These are phyloP conservation scores for Fusarium pseudograminearum DNA, from an alignment of 2,329 filamentous ascomycete genomes.

Conservation along the genomic window DNA sequence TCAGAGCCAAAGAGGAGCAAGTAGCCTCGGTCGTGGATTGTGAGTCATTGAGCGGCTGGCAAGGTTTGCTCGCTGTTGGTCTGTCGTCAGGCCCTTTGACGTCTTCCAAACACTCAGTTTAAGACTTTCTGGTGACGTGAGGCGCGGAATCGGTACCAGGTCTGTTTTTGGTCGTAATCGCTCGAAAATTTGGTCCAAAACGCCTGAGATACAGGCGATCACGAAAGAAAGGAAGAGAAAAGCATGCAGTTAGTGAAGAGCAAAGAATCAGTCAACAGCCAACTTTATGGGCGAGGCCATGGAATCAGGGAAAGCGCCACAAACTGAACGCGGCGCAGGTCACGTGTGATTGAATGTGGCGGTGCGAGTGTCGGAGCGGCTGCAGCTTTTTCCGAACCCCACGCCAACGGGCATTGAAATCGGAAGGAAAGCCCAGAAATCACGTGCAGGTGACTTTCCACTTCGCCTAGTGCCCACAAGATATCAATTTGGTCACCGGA, in stretches of 20 bases:
- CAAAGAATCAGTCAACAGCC: constrained; percentile 46
- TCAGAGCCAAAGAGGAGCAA: constrained; percentile 42
- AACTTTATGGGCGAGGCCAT: constrained; percentile 45
- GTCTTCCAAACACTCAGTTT: constrained; percentile 33
- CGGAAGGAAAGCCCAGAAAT: constrained; percentile 17
- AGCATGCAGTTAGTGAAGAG: constrained; percentile 41
- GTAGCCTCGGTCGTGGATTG: constrained; percentile 40
- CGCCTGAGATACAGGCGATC: constrained; percentile 41
- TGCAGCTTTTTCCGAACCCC: constrained; percentile 32
- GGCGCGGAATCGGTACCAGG: constrained; percentile 44
- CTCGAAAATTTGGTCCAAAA: constrained; percentile 40
- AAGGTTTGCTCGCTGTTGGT: constrained; percentile 29
- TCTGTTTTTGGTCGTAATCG: constrained; percentile 36
- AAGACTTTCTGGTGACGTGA: constrained; percentile 31
- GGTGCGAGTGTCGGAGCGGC: constrained; percentile 28
- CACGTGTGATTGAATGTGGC: constrained; percentile 31
- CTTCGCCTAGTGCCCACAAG: constrained; percentile 49
- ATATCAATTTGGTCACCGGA: constrained; percentile 16
- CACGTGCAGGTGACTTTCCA: constrained; percentile 1
- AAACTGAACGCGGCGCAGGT: constrained; percentile 21
- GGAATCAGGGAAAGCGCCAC: constrained; percentile 47
- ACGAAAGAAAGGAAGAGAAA: constrained; percentile 39
- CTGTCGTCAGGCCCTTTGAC: constrained; percentile 42
- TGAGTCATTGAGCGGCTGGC: constrained; percentile 47
- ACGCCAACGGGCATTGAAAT: background rate